Percentiles rank a stretch among this genome's conserved stretches.
phyloP scores from a whole-genome alignment of 2,329 filamentous ascomycete genomes.

The Pezicula carpinea region DNA sequence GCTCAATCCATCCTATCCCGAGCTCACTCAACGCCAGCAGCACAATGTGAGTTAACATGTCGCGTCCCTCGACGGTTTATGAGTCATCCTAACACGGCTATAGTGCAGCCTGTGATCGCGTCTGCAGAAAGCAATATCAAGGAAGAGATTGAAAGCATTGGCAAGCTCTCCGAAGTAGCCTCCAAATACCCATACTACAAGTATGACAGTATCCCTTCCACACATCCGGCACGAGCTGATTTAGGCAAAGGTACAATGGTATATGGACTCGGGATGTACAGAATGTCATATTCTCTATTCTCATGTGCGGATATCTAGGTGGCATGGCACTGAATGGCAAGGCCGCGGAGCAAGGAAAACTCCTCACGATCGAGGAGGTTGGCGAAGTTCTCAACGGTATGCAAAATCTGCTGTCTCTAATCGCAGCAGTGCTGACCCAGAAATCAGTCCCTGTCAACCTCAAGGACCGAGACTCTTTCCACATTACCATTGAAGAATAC shows the following conservation, averaged over 20 bases:
- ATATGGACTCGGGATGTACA: conserved; percentile 84
- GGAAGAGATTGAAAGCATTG: conserved; percentile 66
- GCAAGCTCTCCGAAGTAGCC: conserved; percentile 65
- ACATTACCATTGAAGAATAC: conserved; percentile 96
- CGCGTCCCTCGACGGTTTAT: background rate
- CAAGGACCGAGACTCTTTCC: conserved; percentile 85
- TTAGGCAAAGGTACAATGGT: conserved; percentile 60
- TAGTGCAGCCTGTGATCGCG: conserved; percentile 65
- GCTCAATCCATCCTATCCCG: conserved; percentile 80
- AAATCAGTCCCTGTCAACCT: conserved; percentile 78
- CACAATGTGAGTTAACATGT: conserved; percentile 45
- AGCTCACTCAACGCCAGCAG: conserved; percentile 79
- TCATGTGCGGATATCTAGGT: conserved; percentile 71
- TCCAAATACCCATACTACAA: conserved; percentile 96
- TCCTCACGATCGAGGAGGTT: conserved; percentile 85
- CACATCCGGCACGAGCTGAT: conserved; percentile 1
- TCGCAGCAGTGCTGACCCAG: conserved; percentile 9
- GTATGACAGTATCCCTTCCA: conserved; percentile 36
- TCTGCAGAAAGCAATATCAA: conserved; percentile 67
- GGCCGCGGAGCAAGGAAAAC: conserved; percentile 53
- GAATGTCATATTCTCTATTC: conserved; percentile 59
- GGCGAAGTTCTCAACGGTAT: conserved; percentile 67
- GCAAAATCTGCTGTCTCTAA: background rate
- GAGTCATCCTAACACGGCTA: conserved; percentile 8
- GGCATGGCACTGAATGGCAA: conserved; percentile 55